phyloP scores from a whole-genome alignment of 2,329 filamentous ascomycete genomes.

The Fusarium proliferatum region DNA sequence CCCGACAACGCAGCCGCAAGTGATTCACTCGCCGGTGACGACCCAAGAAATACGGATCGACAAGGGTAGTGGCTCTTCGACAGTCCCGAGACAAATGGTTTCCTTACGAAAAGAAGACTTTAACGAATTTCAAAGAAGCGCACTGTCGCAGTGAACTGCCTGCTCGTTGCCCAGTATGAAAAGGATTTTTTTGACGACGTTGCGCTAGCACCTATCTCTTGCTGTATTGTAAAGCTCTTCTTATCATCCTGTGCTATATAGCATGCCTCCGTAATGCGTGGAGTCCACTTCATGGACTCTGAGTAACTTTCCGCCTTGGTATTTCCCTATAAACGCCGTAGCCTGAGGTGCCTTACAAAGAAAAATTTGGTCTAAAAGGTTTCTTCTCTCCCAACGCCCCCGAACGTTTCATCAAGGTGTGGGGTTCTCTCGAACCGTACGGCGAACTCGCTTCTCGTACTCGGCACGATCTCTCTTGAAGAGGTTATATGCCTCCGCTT shows the following conservation, averaged over 20 bases:
- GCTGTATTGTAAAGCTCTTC: conserved; percentile 16
- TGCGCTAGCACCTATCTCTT: conserved; percentile 1
- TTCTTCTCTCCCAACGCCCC: conserved; percentile 4
- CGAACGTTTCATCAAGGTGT: conserved; percentile 65
- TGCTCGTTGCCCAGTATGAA: conserved; percentile 3
- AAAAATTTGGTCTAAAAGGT: conserved; percentile 28
- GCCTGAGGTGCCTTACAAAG: conserved; percentile 39
- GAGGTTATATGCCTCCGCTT: conserved; percentile 96
- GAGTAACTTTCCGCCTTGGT: conserved; percentile 45
- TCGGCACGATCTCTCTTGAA: conserved; percentile 90
- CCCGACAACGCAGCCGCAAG: conserved; percentile 32
- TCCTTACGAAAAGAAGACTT: background rate
- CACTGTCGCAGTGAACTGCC: background rate
- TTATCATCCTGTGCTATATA: conserved; percentile 30
- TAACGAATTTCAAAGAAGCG: conserved; percentile 7
- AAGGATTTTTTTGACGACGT: background rate
- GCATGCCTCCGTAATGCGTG: conserved; percentile 2
- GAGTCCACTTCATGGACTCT: conserved; percentile 13
- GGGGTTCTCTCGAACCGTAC: conserved; percentile 90
- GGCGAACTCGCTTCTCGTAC: conserved; percentile 88
- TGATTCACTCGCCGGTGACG: conserved; percentile 30
- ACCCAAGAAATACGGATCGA: conserved; percentile 1
- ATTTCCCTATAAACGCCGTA: conserved; percentile 48
- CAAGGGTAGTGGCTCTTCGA: conserved; percentile 2
- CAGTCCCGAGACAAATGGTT: background rate